Percentiles rank a stretch among this genome's conserved stretches.
These are phyloP conservation scores for Groenewaldozyma salmanticensis DNA, from an alignment of 805 yeast genomes.

Conservation along the genomic window DNA sequence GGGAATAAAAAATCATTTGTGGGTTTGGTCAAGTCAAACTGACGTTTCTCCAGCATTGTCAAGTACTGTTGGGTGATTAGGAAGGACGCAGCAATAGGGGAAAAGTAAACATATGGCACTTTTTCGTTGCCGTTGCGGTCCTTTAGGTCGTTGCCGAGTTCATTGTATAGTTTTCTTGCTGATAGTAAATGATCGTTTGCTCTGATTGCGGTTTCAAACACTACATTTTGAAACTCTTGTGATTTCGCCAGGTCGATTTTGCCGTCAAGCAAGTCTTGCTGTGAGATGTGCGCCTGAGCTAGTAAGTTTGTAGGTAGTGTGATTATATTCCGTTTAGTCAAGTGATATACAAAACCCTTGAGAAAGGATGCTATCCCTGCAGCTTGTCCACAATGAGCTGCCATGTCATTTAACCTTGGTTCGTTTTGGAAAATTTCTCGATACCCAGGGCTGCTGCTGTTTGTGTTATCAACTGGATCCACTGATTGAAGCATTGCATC, in stretches of 20 bases:
- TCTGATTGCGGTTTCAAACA: constrained; percentile 58
- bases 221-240: constrained; percentile 44
- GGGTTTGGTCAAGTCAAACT: constrained; percentile 50
- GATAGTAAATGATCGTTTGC: constrained; percentile 76
- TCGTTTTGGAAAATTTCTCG: background rate
- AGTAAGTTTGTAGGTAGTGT: constrained; percentile 56
- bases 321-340: constrained; percentile 39
- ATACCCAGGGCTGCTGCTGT: background rate
- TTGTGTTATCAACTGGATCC: background rate
- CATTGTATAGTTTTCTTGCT: constrained; percentile 46
- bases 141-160: constrained; percentile 29
- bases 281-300: constrained; percentile 45
- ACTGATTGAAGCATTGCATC: too few species aligned
- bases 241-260: constrained; percentile 21
- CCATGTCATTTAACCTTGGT: constrained; percentile 39
- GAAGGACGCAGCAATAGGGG: constrained; percentile 58
- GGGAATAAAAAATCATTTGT: constrained; percentile 14
- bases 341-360: constrained; percentile 50
- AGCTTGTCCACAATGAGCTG: constrained; percentile 80
- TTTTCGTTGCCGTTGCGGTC: too few species aligned
- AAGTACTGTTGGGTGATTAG: constrained; percentile 53
- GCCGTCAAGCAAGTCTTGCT: constrained; percentile 42
- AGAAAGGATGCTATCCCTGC: constrained; percentile 58
- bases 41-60: constrained; percentile 46
- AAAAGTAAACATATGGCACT: constrained; percentile 45